These are phyloP conservation scores for Pyricularia pennisetigena DNA, from an alignment of 2,329 filamentous ascomycete species.

Conservation along the genomic window DNA sequence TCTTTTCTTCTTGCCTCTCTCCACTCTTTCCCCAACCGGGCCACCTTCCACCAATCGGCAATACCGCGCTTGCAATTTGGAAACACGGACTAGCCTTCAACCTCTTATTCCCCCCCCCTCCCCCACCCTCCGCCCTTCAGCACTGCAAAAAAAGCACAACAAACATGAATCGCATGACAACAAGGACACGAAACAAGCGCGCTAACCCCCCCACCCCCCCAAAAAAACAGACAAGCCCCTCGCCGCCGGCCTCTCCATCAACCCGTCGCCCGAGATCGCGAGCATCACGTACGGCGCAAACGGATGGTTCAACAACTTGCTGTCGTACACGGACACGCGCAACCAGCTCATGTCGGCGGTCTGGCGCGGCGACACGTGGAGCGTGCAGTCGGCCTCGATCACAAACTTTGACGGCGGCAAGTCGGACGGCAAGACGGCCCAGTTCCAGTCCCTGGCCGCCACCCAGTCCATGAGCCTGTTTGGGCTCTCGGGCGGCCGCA, in stretches of 20 bases:
- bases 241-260: slow-evolving; percentile 1
- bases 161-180: too few relatives aligned
- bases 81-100: too few relatives aligned
- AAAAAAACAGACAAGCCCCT: background rate
- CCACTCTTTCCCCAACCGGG: background rate
- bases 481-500: background rate
- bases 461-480: background rate
- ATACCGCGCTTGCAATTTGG: background rate
- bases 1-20: background rate
- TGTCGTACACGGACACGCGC: slow-evolving; percentile 1
- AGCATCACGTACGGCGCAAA: slow-evolving; percentile 2
- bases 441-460: background rate
- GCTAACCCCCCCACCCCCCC: background rate
- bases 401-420: background rate
- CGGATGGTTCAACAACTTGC: slow-evolving; percentile 2
- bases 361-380: slow-evolving; percentile 1
- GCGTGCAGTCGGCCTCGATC: background rate
- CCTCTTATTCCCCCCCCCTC: too few relatives aligned
- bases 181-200: too few relatives aligned
- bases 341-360: background rate
- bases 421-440: background rate
- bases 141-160: too few relatives aligned
- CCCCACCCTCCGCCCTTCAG: too few relatives aligned
- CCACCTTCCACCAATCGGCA: background rate
- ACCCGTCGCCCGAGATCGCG: background rate